Base-by-base conservation (phyloP, 345 rosid genomes). In the Ceriops decandra region DNA sequence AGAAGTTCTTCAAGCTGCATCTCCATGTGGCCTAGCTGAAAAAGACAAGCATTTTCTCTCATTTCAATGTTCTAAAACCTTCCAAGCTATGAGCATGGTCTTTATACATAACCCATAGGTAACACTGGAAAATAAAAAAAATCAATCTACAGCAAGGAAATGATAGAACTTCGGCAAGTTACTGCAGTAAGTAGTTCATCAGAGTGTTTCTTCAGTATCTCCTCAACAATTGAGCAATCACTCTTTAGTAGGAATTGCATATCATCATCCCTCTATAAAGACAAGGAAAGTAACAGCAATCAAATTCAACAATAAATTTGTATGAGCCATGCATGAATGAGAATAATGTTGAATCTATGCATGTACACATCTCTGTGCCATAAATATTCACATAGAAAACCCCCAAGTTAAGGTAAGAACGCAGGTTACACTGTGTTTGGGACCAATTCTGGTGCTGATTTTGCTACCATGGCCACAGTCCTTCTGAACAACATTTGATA, bases 1-100 rank as follows among this genome's bases (percentile, higher is more conserved):
- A 84, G 85, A 74, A 83, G 76, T 62, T 80, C 76, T 74, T 84
- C 90, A 9, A 88, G 84, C 57, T 74, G 75, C 57, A 32, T 68
- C 71, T 86, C 87, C 90, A 86, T 88, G 79, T 84, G 71, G 20
- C 57, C 74, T 31, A 88, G 71, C 87, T 86, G 53, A 62, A 60
- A 72, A 63, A 56, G 28, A 53, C 6, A 76, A 68, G 32, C 47
- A 58, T 32, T 28, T 11, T 28, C 30, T 62, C n/a, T 63, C 70
- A 58, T 35, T 33, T 64, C 64, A 51, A 32, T 35, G 5, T 21
- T 24, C 11, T 21, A 56, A 51, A 21, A 62, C 26, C 56, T 35
- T 11, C 67, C 22, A 64, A 64, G 17, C 28, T 24, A 31, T 42
- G 49, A 1, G 27, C 20, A 56, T 13, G 11, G 47, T 9, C 60